Conservation (phyloP, 768 basidiomycete species). For the Lactifluus rugatus region DNA sequence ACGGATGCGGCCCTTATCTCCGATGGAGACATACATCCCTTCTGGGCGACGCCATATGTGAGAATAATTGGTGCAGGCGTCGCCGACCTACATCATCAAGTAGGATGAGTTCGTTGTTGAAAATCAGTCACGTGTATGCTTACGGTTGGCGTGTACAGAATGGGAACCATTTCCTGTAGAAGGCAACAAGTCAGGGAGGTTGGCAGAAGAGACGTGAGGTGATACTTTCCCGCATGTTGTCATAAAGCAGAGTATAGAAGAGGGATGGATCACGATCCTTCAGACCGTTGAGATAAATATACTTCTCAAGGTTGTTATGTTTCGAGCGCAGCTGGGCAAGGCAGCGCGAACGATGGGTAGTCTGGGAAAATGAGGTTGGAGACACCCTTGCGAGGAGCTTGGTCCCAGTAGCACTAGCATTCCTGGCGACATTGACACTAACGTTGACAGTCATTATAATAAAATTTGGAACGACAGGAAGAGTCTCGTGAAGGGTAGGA, state of each 20-base stretch:
- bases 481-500: neutral
- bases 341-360: constrained; percentile 50
- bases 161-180: constrained; percentile 48
- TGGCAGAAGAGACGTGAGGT: neutral
- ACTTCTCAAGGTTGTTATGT: constrained; percentile 65
- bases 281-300: constrained; percentile 73
- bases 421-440: constrained; percentile 8
- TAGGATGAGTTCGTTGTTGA: constrained; percentile 62
- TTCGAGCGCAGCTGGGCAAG: constrained; percentile 66
- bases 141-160: constrained; percentile 89
- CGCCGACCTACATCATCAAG: constrained; percentile 25
- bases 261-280: constrained; percentile 62
- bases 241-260: constrained; percentile 71
- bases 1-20: constrained; percentile 75
- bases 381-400: constrained; percentile 16
- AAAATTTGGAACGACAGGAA: neutral
- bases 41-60: constrained; percentile 20
- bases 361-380: constrained; percentile 22
- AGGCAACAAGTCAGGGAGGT: neutral
- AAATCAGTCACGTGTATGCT: constrained; percentile 76
- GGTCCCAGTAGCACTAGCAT: neutral
- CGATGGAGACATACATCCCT: constrained; percentile 55
- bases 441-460: constrained; percentile 13
- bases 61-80: constrained; percentile 20
- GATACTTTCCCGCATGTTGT: constrained; percentile 52